These are phyloP conservation scores for Sugiyamaella pinicola DNA, from an alignment of 1,139 yeast genomes.

Conservation along the genomic window DNA sequence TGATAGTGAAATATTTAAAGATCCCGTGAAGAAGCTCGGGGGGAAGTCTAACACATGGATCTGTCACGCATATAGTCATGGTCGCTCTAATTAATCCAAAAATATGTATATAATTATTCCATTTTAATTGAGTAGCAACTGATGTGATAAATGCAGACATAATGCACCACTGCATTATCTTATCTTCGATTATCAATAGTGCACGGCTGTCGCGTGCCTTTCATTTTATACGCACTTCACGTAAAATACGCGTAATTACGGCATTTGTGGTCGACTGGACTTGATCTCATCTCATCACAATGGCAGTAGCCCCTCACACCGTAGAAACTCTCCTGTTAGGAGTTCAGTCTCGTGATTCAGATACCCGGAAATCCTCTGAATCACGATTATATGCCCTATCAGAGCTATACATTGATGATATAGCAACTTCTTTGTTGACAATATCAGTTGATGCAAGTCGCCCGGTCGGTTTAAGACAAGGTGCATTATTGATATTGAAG, in stretches of 20 bases:
- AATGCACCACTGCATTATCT: background rate
- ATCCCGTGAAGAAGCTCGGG: background rate
- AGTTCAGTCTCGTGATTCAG: conserved; percentile 18
- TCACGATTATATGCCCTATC: conserved; percentile 3
- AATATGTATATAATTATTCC: too few relatives aligned
- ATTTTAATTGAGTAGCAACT: too few relatives aligned
- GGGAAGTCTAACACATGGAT: conserved; percentile 5
- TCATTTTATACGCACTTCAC: background rate
- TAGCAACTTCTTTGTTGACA: conserved; percentile 5
- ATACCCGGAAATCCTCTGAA: conserved; percentile 8
- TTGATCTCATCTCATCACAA: background rate
- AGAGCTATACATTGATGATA: conserved; percentile 3
- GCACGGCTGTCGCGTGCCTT: background rate
- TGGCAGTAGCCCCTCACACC: too few relatives aligned
- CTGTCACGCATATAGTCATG: background rate
- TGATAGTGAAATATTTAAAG: conserved; percentile 1
- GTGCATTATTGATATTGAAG: conserved; percentile 70
- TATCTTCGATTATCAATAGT: background rate
- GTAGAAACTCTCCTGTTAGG: conserved; percentile 15
- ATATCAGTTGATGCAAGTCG: conserved; percentile 3
- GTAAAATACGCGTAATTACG: conserved; percentile 3
- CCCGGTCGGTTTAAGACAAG: conserved; percentile 46
- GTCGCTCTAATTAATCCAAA: background rate
- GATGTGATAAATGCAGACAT: background rate
- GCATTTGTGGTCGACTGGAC: background rate